Base-by-base conservation (phyloP, 2,329 filamentous ascomycete species). In the Ascocoryne sarcoides region DNA sequence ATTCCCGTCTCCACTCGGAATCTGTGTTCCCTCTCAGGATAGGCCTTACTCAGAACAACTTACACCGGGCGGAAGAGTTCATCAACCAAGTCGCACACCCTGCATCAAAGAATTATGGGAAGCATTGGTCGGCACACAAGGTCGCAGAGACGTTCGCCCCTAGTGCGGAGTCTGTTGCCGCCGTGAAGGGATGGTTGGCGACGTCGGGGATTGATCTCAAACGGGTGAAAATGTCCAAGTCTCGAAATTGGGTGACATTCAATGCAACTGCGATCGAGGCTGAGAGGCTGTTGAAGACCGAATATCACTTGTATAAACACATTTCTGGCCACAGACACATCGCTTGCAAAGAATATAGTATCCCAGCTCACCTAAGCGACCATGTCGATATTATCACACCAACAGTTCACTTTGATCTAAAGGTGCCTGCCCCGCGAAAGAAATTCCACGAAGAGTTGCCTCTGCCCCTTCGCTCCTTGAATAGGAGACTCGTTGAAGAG, bases 161-260 rank as follows among this genome's bases (percentile, higher is more conserved):
- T 4, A 52, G 51, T 10, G 34, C 51, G 5, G 66, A 73, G 31
- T 61, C 70, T 4, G 65, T 77, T 3, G 60, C 67, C 12, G 58
- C 66, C 1, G 70, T 78, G 20, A 66, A 66, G 50, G 50, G 62
- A 7, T 80, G 75, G 75, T 64, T 79, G n/a, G 56, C 63, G 15
- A 54, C 59, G 4, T 65, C 68, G 16, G 76, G 75, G 5, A 71
- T 80, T 32, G 52, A 63, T 14, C 54, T 57, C 2, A 60, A 62
- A 3, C 65, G 71, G 4, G 63, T 79, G 32, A 60, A 59, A 30
- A 65, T 73, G 32, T 72, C 73, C 0, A 37, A 41, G 15, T 48
- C 43, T 3, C 37, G 39, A 15, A 48, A 42, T 32, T 59, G 55
- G 54, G 33, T 58, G 20, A 48, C 48, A 20, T 60, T 64, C 39